These are phyloP conservation scores for Magnusiomyces clavatus DNA, from an alignment of 1,139 yeast genomes.

Conservation along the genomic window DNA sequence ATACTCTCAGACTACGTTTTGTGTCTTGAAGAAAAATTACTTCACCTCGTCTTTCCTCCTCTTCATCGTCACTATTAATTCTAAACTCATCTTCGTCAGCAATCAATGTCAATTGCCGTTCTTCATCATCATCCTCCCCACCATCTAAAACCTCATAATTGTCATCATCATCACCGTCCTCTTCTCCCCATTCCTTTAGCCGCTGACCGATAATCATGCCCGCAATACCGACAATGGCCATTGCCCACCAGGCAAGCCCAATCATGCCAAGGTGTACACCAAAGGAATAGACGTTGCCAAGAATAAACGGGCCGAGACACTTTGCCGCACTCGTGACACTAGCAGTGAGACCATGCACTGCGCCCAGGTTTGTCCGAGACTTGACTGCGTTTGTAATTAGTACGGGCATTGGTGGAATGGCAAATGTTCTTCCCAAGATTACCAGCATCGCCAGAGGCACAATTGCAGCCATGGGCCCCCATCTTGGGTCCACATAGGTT, in stretches of 20 bases:
- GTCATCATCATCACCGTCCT: slow-evolving; percentile 7
- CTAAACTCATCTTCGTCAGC: slow-evolving; percentile 1
- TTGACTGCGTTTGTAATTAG: slow-evolving; percentile 29
- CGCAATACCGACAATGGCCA: slow-evolving; percentile 30
- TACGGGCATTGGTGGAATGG: slow-evolving; percentile 29
- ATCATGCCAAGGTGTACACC: slow-evolving; percentile 38
- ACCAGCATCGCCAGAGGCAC: slow-evolving; percentile 14
- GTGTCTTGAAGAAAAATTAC: too few species aligned
- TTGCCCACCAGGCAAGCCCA: slow-evolving; percentile 46
- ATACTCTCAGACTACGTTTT: too few species aligned
- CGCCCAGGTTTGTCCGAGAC: slow-evolving; percentile 20
- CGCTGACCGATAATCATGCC: slow-evolving; percentile 22
- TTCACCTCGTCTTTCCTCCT: too few species aligned
- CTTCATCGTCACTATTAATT: too few species aligned
- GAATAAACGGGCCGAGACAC: slow-evolving; percentile 47
- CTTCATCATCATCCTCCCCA: neutral
- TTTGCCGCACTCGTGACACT: slow-evolving; percentile 45
- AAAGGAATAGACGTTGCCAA: slow-evolving; percentile 47
- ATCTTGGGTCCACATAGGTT: neutral
- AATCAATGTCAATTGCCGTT: slow-evolving; percentile 11
- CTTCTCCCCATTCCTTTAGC: slow-evolving; percentile 26
- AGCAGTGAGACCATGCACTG: slow-evolving; percentile 29
- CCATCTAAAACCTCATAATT: too few species aligned
- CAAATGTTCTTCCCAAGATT: slow-evolving; percentile 25
- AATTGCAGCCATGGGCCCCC: slow-evolving; percentile 3